Evolutionary conservation across 2,329 filamentous ascomycete species (phyloP), one percentile per base, ranked within the genome.

Genomic region (Colletotrichum coccodes): DNA sequence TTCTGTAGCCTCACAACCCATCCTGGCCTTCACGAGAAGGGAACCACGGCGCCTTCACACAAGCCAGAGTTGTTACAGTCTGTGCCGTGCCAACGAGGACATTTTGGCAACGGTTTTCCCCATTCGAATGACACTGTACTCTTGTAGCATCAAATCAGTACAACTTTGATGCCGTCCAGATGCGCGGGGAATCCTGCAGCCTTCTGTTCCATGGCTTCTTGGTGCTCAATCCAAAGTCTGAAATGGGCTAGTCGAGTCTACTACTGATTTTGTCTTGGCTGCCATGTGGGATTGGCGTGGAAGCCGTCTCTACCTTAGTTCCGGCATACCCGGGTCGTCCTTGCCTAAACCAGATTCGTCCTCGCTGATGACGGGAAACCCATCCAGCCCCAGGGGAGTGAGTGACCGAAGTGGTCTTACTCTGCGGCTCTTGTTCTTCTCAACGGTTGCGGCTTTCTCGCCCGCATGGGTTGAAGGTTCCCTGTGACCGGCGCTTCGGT

Each of bases 391-490:
- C 30, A 16, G 28, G 16, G 23, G 21, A 58, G 40, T 26, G 18
- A 28, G 12, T 16, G 28, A 5, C 26, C 18, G 46, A 8, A 18
- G 30, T 8, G 30, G 28, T 18, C 16, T 9, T 38, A 23, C 26
- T 40, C 23, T 44, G 53, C 34, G 38, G 38, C 36, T 30, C 18
- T 9, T 38, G 28, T 38, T 9, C 9, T 28, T 14, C 12, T 9
- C 26, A 50, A 42, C 46, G 28, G 16, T 44, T 64, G 62, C 46
- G 46, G 58, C 34, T 61, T 44, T 36, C 56, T 65, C 21, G 18
- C 38, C 26, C 32, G 40, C 14, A 47, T n/a, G 14, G 42, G 3
- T 18, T n/a, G 16, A 3, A n/a, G 21, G 54, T 16, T 49, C 28
- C 42, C 36, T 38, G 36, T 26, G 46, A 47, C 62, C 46, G 30